A percentile compares a stretch with the other conserved stretches of the same genome.
phyloP scores from a whole-genome alignment of 306 rosid genomes.

The Pterocarpus macrocarpus region DNA sequence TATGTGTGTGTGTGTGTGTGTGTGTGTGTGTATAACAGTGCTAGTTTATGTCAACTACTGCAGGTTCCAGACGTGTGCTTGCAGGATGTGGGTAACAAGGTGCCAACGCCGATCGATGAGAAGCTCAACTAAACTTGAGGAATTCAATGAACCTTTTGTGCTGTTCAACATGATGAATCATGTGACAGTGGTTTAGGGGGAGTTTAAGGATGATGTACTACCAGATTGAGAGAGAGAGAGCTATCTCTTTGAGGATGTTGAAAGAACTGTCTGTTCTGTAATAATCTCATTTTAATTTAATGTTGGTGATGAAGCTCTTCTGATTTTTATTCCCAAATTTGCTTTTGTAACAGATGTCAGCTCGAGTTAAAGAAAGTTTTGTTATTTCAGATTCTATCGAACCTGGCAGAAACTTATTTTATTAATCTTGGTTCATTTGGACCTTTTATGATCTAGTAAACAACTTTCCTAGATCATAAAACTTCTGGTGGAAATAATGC shows the following conservation, averaged over 20 bases:
- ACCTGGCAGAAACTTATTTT: too few relatives aligned
- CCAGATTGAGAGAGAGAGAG: neutral
- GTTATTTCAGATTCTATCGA: too few relatives aligned
- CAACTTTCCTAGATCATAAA: too few relatives aligned
- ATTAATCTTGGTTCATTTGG: too few relatives aligned
- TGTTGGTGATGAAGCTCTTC: constrained; percentile 4
- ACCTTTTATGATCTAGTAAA: too few relatives aligned
- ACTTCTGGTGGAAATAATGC: neutral
- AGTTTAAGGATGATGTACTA: constrained; percentile 2
- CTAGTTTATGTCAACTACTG: constrained; percentile 28
- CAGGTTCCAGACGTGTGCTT: constrained; percentile 61
- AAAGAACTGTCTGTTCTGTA: constrained; percentile 32
- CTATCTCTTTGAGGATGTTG: neutral
- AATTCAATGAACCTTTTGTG: constrained; percentile 17
- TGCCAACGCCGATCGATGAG: constrained; percentile 46
- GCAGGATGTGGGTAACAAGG: constrained; percentile 53
- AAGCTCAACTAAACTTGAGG: constrained; percentile 42
- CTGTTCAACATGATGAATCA: neutral
- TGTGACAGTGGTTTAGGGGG: constrained; percentile 15
- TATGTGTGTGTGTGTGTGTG: too few relatives aligned
- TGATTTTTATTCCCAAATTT: constrained; percentile 19
- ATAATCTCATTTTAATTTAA: constrained; percentile 3
- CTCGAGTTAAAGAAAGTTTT: too few relatives aligned
- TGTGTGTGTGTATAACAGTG: neutral
- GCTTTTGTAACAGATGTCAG: neutral